phyloP scores from a whole-genome alignment of 495 filamentous ascomycete genomes.

The Amphirosellinia nigrospora region DNA sequence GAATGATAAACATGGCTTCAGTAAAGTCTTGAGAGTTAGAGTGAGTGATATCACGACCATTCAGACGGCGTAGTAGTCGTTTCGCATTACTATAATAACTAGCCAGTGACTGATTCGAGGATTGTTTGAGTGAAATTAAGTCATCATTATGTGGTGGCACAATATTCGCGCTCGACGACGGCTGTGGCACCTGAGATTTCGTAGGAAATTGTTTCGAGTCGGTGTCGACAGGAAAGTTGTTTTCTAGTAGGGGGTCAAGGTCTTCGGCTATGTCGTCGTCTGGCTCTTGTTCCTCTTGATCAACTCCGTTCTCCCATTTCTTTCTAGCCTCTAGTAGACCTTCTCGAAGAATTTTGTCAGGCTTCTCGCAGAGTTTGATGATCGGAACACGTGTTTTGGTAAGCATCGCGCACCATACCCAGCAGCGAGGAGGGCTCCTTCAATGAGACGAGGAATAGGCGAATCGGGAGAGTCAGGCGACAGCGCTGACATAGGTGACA shows the following conservation, averaged over 20 bases:
- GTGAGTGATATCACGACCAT: conserved; percentile 53
- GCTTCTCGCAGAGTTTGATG: conserved; percentile 78
- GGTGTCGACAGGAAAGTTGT: neutral
- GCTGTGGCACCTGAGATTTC: neutral
- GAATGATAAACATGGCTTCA: conserved; percentile 44
- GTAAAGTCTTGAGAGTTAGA: conserved; percentile 45
- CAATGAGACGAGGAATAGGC: conserved; percentile 66
- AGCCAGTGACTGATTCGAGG: conserved; percentile 41
- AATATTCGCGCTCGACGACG: neutral
- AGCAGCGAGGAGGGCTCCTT: conserved; percentile 69
- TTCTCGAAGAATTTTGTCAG: conserved; percentile 55
- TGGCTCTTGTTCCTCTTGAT: conserved; percentile 46
- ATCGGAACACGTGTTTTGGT: conserved; percentile 80
- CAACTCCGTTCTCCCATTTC: conserved; percentile 63
- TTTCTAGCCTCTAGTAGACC: conserved; percentile 61
- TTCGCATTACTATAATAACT: conserved; percentile 53
- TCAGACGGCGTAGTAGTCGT: conserved; percentile 50
- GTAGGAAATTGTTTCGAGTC: neutral
- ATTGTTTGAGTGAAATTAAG: conserved; percentile 46
- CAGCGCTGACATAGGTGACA: conserved; percentile 59
- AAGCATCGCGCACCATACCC: conserved; percentile 73
- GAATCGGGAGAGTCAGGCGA: conserved; percentile 58
- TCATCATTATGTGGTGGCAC: conserved; percentile 35
- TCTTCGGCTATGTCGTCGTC: conserved; percentile 48
- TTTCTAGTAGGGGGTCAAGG: conserved; percentile 27